Evolutionary conservation across 345 rosid species (phyloP), one percentile per base, ranked within the genome.

Genomic region (Geranium brycei): DNA sequence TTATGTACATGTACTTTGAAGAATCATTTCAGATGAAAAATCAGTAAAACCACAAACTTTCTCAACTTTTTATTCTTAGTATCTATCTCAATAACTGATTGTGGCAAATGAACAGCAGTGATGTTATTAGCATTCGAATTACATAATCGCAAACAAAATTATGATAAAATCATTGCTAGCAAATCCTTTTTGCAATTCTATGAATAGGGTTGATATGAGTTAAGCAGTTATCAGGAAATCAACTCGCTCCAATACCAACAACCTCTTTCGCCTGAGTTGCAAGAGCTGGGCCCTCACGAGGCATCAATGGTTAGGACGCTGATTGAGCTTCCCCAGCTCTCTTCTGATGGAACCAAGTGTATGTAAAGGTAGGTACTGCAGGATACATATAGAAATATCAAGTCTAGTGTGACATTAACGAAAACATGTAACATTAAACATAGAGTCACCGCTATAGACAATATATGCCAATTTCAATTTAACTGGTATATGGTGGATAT

Each of bases 281-380:
- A 76, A 66, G 82, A 41, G 62, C 61, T 12, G 98, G 91, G 64
- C 91, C 95, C 56, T 79, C 76, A 32, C 86, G 91, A 69, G 96
- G 97, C 70, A 75, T 76, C 68, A 83, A 58, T 11, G 86, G 73
- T 58, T 83, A 73, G 31, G 69, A 62, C 65, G 78, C 82, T 7
- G 79, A 67, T 66, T 69, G 82, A 57, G 75, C 73, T 5, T 18
- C 98, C 98, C 95, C 30, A 89, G 77, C 72, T 80, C 80, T 77
- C 97, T 86, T 74, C 96, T 85, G 68, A 92, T 80, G 5, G 88
- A 86, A 79, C 84, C 96, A 7, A 92, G 85, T 11, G 84, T 89
- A 89, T 1, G 86, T 75, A 72, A 78, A 92, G 19, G 93, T 74
- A 19, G 98, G 95, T 55, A 87, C 95, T 87, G 87, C 80, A 86